phyloP scores from a whole-genome alignment of 768 basidiomycete species.

The Cubamyces lactineus region DNA sequence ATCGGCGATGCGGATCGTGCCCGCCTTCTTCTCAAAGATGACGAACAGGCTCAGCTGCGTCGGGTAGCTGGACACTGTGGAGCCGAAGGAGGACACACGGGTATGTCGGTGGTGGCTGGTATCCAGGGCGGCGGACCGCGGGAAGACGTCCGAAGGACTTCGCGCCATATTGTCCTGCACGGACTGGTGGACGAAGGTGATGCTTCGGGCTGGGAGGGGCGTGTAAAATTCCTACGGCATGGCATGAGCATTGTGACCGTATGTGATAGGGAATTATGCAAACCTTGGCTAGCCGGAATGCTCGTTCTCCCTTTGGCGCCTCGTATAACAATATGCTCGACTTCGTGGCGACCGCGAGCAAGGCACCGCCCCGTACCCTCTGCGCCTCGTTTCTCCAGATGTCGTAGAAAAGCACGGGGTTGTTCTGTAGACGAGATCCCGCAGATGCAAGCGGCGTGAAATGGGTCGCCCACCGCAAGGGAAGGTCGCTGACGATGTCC shows the following conservation, averaged over 20 bases:
- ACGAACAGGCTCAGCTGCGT: slow-evolving; percentile 81
- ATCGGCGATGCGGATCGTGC: slow-evolving; percentile 80
- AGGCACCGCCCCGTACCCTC: slow-evolving; percentile 47
- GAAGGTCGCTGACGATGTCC: slow-evolving; percentile 76
- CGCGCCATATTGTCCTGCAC: slow-evolving; percentile 53
- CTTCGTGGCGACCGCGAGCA: slow-evolving; percentile 80
- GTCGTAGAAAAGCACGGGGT: slow-evolving; percentile 66
- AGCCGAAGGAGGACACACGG: slow-evolving; percentile 25
- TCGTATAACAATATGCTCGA: slow-evolving; percentile 75
- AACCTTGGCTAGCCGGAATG: slow-evolving; percentile 83
- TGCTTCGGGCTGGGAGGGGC: slow-evolving; percentile 64
- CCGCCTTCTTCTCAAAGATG: slow-evolving; percentile 85
- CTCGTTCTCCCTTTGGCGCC: slow-evolving; percentile 80
- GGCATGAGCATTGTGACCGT: not conserved
- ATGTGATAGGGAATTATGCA: slow-evolving; percentile 11
- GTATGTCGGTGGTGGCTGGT: slow-evolving; percentile 20
- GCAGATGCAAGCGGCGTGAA: slow-evolving; percentile 75
- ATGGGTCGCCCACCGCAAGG: slow-evolving; percentile 86
- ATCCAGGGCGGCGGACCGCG: slow-evolving; percentile 28
- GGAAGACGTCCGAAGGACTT: slow-evolving; percentile 45
- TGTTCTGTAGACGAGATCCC: slow-evolving; percentile 62
- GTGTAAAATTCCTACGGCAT: slow-evolving; percentile 84
- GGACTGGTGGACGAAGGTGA: slow-evolving; percentile 72
- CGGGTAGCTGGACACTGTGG: slow-evolving; percentile 49
- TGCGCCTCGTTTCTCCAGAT: slow-evolving; percentile 65